phyloP scores from a whole-genome alignment of 2,329 filamentous ascomycete genomes.

The Amesomyces nigricolor region DNA sequence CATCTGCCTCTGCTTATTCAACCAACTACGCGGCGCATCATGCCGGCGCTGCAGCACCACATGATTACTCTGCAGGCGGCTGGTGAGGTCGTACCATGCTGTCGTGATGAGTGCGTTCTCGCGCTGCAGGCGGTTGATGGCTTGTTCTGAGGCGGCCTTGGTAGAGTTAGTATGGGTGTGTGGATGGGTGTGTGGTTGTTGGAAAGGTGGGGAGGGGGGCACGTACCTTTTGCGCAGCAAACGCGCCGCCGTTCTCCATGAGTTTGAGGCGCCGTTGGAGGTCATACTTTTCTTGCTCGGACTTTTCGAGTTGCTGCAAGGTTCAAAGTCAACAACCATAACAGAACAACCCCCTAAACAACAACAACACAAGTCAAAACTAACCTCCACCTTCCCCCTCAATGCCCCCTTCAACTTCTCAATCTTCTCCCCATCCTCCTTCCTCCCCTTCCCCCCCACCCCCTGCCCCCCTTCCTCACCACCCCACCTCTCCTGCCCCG shows the following conservation, averaged over 20 bases:
- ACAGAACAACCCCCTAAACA: not conserved
- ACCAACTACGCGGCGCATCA: constrained; percentile 73
- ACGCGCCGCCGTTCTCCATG: constrained; percentile 44
- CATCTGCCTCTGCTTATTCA: constrained; percentile 74
- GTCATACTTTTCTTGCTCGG: constrained; percentile 52
- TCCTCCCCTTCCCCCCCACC: constrained; percentile 38
- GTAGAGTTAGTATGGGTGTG: not conserved
- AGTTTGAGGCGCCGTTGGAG: constrained; percentile 51
- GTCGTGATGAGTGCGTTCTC: constrained; percentile 74
- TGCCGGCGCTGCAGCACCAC: constrained; percentile 69
- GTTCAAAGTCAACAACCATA: too few species aligned
- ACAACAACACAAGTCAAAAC: constrained; percentile 28
- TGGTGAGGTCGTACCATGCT: constrained; percentile 82
- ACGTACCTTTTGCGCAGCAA: constrained; percentile 47
- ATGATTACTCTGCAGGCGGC: constrained; percentile 74
- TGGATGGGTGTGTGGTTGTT: too few species aligned
- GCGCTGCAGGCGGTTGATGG: constrained; percentile 64
- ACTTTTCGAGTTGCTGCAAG: constrained; percentile 55
- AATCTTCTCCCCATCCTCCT: constrained; percentile 42
- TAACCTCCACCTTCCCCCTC: constrained; percentile 55
- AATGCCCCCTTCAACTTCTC: constrained; percentile 52
- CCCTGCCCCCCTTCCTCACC: constrained; percentile 30
- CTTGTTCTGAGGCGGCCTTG: constrained; percentile 47
- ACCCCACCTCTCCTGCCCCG: constrained; percentile 23
- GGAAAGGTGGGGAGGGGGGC: too few species aligned